phyloP scores from a whole-genome alignment of 1,284 basidiomycete genomes.

The Puccinia polysora region DNA sequence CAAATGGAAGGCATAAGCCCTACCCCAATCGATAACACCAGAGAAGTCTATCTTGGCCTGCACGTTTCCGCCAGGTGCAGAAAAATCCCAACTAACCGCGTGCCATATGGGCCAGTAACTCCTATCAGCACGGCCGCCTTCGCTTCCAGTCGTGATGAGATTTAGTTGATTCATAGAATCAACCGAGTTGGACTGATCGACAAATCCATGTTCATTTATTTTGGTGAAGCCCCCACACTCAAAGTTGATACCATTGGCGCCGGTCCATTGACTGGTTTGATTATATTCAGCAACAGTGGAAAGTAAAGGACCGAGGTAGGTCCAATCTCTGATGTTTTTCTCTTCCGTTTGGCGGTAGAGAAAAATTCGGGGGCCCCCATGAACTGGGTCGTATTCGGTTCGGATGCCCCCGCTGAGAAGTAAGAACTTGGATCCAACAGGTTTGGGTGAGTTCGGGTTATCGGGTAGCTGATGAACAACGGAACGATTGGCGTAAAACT shows the following conservation, averaged over 20 bases:
- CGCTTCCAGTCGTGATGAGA: conserved; percentile 46
- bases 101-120: conserved; percentile 47
- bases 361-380: conserved; percentile 46
- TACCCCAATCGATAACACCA: conserved; percentile 48
- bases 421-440: conserved; percentile 44
- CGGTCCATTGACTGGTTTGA: conserved; percentile 45
- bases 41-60: conserved; percentile 30
- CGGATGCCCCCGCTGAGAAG: conserved; percentile 48
- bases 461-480: conserved; percentile 15
- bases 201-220: conserved; percentile 45
- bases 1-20: conserved; percentile 46
- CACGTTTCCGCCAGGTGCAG: conserved; percentile 19
- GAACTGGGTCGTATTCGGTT: conserved; percentile 27
- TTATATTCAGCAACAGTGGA: conserved; percentile 9
- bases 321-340: conserved; percentile 46
- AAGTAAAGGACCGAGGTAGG: conserved; percentile 46
- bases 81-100: conserved; percentile 43
- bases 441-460: conserved; percentile 10
- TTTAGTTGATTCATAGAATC: conserved; percentile 44
- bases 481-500: conserved; percentile 37
- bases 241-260: conserved; percentile 46
- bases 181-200: conserved; percentile 38
- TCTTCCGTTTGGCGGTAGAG: conserved; percentile 47
- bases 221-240: conserved; percentile 46
- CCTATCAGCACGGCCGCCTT: conserved; percentile 45